Base-by-base conservation (phyloP, 208 protist genomes). In the Porcisia hertigi region DNA sequence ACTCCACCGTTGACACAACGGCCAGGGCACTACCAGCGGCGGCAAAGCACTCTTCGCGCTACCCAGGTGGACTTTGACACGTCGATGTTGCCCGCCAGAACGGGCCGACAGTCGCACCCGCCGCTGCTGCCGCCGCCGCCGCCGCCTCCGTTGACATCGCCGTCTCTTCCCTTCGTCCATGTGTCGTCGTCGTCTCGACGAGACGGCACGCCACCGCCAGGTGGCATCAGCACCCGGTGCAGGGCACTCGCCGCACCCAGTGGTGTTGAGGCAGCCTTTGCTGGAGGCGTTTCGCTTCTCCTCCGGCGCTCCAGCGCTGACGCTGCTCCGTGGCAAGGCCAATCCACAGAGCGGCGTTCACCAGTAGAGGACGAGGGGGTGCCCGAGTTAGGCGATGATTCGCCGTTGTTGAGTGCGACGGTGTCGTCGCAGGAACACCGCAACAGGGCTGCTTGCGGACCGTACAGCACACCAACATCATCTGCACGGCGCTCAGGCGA, bases 11-110 rank as follows among this genome's bases (percentile, higher is more conserved):
- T 25, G 66, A 16, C 66, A 9, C 66, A 5, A 41, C 23, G n/a
- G 47, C 30, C 47, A 23, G 66, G 23, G 25, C 60, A 52, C 5
- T 81, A 81, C 30, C 77, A 36, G 54, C 71, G 71, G 25, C 77
- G 77, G 8, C 66, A 73, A 25, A 77, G 77, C 34, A 81, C 66
- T 1, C 62, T 77, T 23, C 77, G 71, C 20, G 77, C 71, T 7
- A 77, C 64, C n/a, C 71, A 77, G 65, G 43, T 81, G 20, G 52
- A 67, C 41, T 6, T 43, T 12, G 76, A 80, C n/a, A 1, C 45
- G 3, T 2, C 34, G 11, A 30, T 36, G 39, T 9, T 60, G 18
- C 43, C 60, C 2, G 58, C 54, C n/a, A 60, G 12, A 36, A 55
- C 63, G 0, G 41, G n/a, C n/a, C n/a, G n/a, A n/a, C n/a, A n/a